Percentiles rank a stretch among this genome's conserved stretches.
phyloP scores from a whole-genome alignment of 2,329 filamentous ascomycete genomes.

The Diaporthe sp. region DNA sequence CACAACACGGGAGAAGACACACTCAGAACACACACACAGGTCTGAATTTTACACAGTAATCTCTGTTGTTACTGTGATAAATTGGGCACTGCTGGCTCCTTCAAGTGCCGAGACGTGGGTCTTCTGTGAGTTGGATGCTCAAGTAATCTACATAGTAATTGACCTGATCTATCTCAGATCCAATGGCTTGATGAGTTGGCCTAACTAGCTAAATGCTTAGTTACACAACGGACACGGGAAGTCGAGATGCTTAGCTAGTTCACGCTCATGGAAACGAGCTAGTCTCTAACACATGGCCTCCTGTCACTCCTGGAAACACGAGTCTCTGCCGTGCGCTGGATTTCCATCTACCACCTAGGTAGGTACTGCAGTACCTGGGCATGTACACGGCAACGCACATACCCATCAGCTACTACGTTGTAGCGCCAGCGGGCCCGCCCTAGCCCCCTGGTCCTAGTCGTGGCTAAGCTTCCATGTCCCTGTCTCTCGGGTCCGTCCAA shows the following conservation, averaged over 20 bases:
- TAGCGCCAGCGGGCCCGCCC: conserved; percentile 18
- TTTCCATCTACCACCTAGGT: too few species aligned
- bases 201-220: neutral
- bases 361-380: neutral
- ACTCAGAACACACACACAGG: too few species aligned
- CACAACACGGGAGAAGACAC: neutral
- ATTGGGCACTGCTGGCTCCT: neutral
- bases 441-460: conserved; percentile 17
- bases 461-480: conserved; percentile 27
- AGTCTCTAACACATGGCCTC: neutral
- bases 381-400: neutral
- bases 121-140: neutral
- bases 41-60: neutral
- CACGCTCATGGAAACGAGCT: neutral
- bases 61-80: neutral
- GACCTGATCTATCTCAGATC: neutral
- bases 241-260: neutral
- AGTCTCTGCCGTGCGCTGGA: too few species aligned
- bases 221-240: neutral
- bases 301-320: neutral
- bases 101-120: conserved; percentile 1
- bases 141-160: neutral
- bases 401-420: neutral
- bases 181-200: neutral
- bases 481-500: conserved; percentile 19